These are phyloP conservation scores for Wickerhamomyces bisporus DNA, from an alignment of 805 yeast species.

Conservation along the genomic window DNA sequence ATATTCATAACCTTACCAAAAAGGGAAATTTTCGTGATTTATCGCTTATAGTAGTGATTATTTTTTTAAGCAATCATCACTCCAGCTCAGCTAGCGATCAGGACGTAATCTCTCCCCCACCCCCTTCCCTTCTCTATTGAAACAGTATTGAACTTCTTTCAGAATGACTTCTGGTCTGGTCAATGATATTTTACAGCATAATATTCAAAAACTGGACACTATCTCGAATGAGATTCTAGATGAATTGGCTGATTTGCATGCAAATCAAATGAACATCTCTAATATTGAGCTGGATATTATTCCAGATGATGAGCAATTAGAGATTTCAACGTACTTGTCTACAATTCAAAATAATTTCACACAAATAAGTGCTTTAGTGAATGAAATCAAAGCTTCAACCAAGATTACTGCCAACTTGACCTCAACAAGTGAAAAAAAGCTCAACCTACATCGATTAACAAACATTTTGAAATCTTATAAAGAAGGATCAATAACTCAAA, in stretches of 20 bases:
- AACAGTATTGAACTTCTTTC: too few relatives aligned
- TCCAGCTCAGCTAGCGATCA: too few relatives aligned
- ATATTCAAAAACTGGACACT: constrained; percentile 7
- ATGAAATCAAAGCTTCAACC: background rate
- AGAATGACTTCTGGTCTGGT: constrained; percentile 15
- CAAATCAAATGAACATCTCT: constrained; percentile 2
- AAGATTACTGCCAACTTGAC: background rate
- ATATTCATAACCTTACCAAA: too few relatives aligned
- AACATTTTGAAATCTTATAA: constrained; percentile 8
- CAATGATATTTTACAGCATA: constrained; percentile 14
- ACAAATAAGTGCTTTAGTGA: background rate
- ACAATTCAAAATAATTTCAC: background rate
- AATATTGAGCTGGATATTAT: background rate
- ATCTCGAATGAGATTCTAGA: constrained; percentile 9
- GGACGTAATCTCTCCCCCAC: too few relatives aligned
- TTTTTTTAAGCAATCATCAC: too few relatives aligned
- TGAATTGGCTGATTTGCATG: constrained; percentile 14
- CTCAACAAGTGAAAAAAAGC: background rate
- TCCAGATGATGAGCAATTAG: background rate
- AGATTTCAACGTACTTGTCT: background rate
- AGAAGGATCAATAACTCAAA: constrained; percentile 6
- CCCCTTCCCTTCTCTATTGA: too few relatives aligned
- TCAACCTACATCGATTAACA: constrained; percentile 8
- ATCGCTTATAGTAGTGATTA: too few relatives aligned
- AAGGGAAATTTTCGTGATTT: too few relatives aligned